Conservation (phyloP, 345 rosid species). For the Eucalyptus rudis region DNA sequence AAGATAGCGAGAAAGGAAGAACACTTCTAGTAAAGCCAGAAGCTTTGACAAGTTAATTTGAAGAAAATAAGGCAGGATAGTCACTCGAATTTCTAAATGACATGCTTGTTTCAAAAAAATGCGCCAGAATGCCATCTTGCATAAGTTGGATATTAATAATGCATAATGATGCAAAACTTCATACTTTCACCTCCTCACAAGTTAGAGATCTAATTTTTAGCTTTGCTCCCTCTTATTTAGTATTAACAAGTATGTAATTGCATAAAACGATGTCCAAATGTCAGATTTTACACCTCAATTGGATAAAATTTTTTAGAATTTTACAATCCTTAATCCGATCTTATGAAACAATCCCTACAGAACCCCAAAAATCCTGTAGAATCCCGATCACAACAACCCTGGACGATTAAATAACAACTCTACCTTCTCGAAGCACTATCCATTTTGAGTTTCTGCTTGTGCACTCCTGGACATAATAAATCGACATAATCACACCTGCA, state of each 20-base stretch:
- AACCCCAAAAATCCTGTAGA: neutral
- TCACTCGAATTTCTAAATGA: neutral
- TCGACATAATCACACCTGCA: conserved; percentile 56
- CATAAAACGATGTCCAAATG: neutral
- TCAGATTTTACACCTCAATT: neutral
- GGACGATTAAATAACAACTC: neutral
- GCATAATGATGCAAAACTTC: neutral
- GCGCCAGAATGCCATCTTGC: neutral
- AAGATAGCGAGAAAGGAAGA: neutral
- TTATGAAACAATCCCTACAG: neutral
- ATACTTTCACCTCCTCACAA: neutral
- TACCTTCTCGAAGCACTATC: conserved; percentile 48
- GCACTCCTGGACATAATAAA: conserved; percentile 52
- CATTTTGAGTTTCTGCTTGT: conserved; percentile 11
- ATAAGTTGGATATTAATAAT: neutral
- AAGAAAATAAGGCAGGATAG: neutral
- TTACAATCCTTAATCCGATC: neutral
- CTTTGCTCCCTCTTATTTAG: neutral
- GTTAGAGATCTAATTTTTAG: neutral
- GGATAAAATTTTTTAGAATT: neutral
- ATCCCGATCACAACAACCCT: neutral
- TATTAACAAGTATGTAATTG: neutral
- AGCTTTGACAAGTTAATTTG: neutral
- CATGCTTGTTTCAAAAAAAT: neutral
- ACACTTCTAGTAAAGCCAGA: neutral